These are phyloP conservation scores for Stevia rebaudiana DNA, from an alignment of 140 eudicot species.

Conservation along the genomic window DNA sequence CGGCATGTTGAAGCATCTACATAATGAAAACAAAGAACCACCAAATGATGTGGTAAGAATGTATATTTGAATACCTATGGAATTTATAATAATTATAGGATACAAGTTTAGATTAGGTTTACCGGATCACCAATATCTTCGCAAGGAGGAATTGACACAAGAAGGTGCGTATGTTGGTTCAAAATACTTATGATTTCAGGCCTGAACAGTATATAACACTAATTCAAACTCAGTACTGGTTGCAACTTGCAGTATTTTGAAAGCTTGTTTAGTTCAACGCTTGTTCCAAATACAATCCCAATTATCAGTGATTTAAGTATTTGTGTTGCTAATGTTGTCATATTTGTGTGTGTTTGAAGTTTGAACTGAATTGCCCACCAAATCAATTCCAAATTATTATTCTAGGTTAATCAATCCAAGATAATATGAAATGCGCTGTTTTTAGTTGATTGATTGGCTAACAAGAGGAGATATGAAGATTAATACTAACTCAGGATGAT, in stretches of 20 bases:
- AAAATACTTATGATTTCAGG: constrained; percentile 46
- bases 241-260: neutral
- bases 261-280: constrained; percentile 4
- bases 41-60: neutral
- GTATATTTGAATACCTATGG: constrained; percentile 2
- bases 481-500: constrained; percentile 56
- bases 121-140: constrained; percentile 78
- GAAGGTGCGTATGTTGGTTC: constrained; percentile 62
- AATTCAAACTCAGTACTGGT: neutral
- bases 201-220: constrained; percentile 35
- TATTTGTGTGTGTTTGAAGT: neutral
- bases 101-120: constrained; percentile 13
- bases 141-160: constrained; percentile 68
- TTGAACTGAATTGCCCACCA: neutral
- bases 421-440: neutral
- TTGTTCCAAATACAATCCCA: neutral
- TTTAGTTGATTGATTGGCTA: neutral
- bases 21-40: neutral
- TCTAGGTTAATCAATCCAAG: neutral
- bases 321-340: neutral
- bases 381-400: neutral
- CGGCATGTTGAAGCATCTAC: constrained; percentile 67
- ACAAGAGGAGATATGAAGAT: neutral
- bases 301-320: neutral
- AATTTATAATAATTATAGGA: neutral